Conservation (phyloP, 164 flowering plant species). For the Umbellularia californica region DNA sequence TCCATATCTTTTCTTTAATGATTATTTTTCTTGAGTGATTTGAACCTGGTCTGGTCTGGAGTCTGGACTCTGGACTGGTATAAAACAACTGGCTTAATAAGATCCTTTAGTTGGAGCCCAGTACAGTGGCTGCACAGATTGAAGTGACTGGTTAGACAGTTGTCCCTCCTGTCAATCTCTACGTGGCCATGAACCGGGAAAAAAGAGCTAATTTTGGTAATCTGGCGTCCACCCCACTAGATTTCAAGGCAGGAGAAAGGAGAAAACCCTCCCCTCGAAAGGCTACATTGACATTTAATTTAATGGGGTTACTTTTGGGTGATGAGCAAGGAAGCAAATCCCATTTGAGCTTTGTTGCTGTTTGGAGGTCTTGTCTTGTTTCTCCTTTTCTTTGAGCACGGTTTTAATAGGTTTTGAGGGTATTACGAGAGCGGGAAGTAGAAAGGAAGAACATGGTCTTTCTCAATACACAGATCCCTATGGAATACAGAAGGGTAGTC, state of each 20-base stretch:
- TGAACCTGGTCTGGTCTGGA: slow-evolving; percentile 2
- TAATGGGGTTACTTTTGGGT: background rate
- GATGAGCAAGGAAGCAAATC: background rate
- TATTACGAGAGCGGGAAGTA: background rate
- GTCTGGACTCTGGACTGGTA: background rate
- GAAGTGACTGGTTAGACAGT: slow-evolving; percentile 68
- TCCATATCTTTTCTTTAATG: background rate
- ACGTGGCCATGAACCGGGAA: slow-evolving; percentile 30
- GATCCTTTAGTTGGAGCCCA: slow-evolving; percentile 23
- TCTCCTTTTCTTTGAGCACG: slow-evolving; percentile 16
- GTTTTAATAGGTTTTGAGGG: slow-evolving; percentile 21
- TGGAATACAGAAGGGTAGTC: slow-evolving; percentile 50
- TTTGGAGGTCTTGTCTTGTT: slow-evolving; percentile 11
- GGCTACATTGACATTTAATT: slow-evolving; percentile 1
- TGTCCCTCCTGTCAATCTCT: slow-evolving; percentile 46
- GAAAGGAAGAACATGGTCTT: slow-evolving; percentile 31
- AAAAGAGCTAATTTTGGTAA: slow-evolving; percentile 23
- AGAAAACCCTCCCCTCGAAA: background rate
- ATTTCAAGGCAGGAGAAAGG: slow-evolving; percentile 7
- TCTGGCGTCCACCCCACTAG: slow-evolving; percentile 16
- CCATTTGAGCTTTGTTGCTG: slow-evolving; percentile 6
- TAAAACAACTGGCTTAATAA: slow-evolving; percentile 11
- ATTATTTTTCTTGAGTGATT: background rate
- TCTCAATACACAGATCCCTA: slow-evolving; percentile 83
- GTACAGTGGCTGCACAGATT: slow-evolving; percentile 39